Base-by-base conservation (phyloP, 1,139 yeast genomes). In the Sugiyamaella sp. region DNA sequence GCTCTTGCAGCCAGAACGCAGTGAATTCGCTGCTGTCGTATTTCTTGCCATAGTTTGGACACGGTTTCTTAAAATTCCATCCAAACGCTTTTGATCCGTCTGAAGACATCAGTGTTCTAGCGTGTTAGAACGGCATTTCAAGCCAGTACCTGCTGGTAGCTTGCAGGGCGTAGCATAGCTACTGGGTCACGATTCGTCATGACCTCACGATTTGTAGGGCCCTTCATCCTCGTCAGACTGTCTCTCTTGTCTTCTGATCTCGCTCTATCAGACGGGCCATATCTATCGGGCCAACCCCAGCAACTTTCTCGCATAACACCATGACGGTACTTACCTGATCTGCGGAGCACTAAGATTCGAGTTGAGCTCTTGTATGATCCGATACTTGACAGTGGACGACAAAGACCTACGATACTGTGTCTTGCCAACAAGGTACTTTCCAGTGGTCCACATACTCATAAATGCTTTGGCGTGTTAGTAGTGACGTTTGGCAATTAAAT, bases 1-100 rank as follows among this genome's bases (percentile, higher is more conserved):
- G 64, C 33, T 66, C 68, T 10, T 56, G 61, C 2, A 66, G 22
- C 70, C 70, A 66, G 27, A 35, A 47, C 9, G 53, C 52, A 33
- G 35, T 49, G 17, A 43, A 49, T 10, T 43, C 42, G 2, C 35
- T 38, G n/a, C 33, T 27, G 12, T 38, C 32, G 24, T 38, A 43
- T n/a, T 37, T 29, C 27, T 35, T 38, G 10, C 48, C 48, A 27
- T 49, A 49, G 32, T 49, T 49, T 4, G 35, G 16, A 35, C 32
- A 21, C 4, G 37, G 38, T 19, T 46, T 46, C 25, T 29, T 24
- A 8, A 25, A 6, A 12, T 17, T 21, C 50, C 43, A 38, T 8
- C 43, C 20, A 2, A 46, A 20, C 4, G 39, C 35, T 17, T 46
- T 38, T 8, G 50, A 17, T 9, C 45, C 50, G 19, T 45, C 39